A percentile compares a stretch with the other conserved stretches of the same genome.
Evolutionary conservation across 495 filamentous ascomycete species (phyloP).

Genomic region (Staphylotrichum tortipilum): DNA sequence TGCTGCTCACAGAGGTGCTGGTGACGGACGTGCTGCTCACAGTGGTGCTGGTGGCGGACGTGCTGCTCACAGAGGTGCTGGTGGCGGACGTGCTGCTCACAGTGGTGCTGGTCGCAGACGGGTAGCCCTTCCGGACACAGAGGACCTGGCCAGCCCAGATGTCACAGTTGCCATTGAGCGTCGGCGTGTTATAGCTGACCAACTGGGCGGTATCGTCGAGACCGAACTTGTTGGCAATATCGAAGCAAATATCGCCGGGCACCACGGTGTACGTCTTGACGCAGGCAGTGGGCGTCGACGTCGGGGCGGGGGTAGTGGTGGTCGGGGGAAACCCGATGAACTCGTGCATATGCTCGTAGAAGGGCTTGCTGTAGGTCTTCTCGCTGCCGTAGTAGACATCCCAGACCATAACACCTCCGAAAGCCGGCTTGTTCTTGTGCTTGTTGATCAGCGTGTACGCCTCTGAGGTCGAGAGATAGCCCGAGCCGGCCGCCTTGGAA

Average conservation of each 20-base stretch:
- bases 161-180: no score
- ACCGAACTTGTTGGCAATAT: constrained; percentile 7
- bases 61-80: background rate
- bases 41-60: background rate
- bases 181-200: no score
- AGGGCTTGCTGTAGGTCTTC: constrained; percentile 16
- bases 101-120: constrained; percentile 4
- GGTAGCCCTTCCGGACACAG: constrained; percentile 7
- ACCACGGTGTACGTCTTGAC: constrained; percentile 9
- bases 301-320: constrained; percentile 1
- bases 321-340: constrained; percentile 8
- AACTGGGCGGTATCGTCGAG: no score
- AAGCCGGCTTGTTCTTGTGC: constrained; percentile 26
- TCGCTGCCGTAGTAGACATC: constrained; percentile 26
- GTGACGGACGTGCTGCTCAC: no score
- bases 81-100: no score
- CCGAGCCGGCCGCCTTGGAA: constrained; percentile 19
- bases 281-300: constrained; percentile 9
- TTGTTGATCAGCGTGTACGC: constrained; percentile 21
- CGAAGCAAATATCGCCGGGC: constrained; percentile 10
- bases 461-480: constrained; percentile 23
- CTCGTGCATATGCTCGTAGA: constrained; percentile 22
- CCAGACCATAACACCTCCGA: constrained; percentile 38
- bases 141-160: no score
- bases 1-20: background rate